These are phyloP conservation scores for Bisporella sp. DNA, from an alignment of 2,329 filamentous ascomycete species.

Conservation along the genomic window DNA sequence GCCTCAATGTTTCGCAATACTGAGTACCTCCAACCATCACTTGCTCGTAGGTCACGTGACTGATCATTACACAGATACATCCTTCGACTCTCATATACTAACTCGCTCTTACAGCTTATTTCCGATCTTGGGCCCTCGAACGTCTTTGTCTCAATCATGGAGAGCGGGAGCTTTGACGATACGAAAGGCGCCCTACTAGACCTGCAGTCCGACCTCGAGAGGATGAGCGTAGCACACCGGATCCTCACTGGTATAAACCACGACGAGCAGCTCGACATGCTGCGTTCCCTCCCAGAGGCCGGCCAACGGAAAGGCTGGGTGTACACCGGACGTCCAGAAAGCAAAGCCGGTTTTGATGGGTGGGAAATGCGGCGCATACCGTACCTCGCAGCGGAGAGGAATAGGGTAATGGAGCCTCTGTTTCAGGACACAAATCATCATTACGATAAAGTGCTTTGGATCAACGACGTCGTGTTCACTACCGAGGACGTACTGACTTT, in stretches of 20 bases:
- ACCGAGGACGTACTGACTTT: conserved; percentile 47
- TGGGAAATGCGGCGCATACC: conserved; percentile 58
- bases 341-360: conserved; percentile 36
- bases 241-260: conserved; percentile 43
- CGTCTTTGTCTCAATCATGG: conserved; percentile 59
- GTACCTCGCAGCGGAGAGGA: conserved; percentile 58
- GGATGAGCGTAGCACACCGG: conserved; percentile 42
- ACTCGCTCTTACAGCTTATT: conserved; percentile 50
- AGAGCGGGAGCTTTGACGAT: conserved; percentile 63
- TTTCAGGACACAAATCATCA: conserved; percentile 16
- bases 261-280: conserved; percentile 47
- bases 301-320: conserved; percentile 41
- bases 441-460: conserved; percentile 52
- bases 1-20: background rate
- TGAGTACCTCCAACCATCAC: background rate
- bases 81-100: conserved; percentile 54
- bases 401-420: conserved; percentile 50
- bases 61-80: conserved; percentile 27
- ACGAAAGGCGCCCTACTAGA: conserved; percentile 55
- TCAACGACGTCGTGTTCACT: conserved; percentile 59
- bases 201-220: conserved; percentile 47
- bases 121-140: conserved; percentile 52
- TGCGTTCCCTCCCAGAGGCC: background rate
- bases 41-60: background rate
- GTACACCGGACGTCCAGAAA: conserved; percentile 36